These are phyloP conservation scores for Inonotus obliquus DNA, from an alignment of 1,284 basidiomycete species.

Conservation along the genomic window DNA sequence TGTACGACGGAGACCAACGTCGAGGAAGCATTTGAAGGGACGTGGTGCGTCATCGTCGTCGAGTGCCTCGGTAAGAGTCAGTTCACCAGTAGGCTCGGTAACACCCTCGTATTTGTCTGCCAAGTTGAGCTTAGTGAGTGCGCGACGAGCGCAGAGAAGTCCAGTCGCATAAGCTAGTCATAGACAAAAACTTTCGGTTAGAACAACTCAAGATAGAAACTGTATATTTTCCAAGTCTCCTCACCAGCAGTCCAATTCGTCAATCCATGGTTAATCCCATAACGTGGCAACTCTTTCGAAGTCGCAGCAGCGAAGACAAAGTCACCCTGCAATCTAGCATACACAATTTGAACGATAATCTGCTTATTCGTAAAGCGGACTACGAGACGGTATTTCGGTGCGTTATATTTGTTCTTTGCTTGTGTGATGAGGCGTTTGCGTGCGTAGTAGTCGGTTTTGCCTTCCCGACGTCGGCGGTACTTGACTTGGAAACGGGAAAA, in stretches of 20 bases:
- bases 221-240: conserved; percentile 17
- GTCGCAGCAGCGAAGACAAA: conserved; percentile 85
- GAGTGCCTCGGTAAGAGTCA: conserved; percentile 78
- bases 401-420: conserved; percentile 99
- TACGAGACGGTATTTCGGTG: conserved; percentile 97
- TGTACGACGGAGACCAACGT: conserved; percentile 97
- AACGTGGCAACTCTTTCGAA: conserved; percentile 91
- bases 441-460: conserved; percentile 99
- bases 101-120: conserved; percentile 99
- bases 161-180: conserved; percentile 91
- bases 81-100: conserved; percentile 85
- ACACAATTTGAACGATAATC: conserved; percentile 90
- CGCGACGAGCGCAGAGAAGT: conserved; percentile 92
- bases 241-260: conserved; percentile 97
- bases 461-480: conserved; percentile 93
- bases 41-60: conserved; percentile 93
- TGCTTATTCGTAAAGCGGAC: conserved; percentile 97
- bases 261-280: conserved; percentile 97
- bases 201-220: not conserved
- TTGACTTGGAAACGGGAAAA: conserved; percentile 98
- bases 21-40: conserved; percentile 98
- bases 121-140: conserved; percentile 91
- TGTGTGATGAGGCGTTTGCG: conserved; percentile 94
- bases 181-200: not conserved
- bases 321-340: conserved; percentile 97